Evolutionary conservation across 441 rosid species (phyloP).

Genomic region (Francoa sonchifolia): DNA sequence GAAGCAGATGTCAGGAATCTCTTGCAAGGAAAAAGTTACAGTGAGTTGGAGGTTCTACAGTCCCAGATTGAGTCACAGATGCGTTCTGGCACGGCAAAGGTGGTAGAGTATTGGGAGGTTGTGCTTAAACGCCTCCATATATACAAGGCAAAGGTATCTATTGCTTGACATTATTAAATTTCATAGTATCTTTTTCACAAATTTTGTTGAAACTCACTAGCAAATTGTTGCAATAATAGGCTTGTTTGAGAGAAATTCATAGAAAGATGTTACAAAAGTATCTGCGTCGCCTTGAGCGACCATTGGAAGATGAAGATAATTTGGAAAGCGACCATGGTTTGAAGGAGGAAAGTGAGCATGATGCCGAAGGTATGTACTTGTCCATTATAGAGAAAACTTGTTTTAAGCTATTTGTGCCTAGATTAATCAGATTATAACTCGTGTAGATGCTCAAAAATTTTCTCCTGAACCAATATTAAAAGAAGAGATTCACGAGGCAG

Average conservation of each 20-base stretch:
- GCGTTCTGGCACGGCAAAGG: conserved; percentile 84
- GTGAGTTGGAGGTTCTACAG: conserved; percentile 53
- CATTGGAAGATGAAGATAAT: conserved; percentile 34
- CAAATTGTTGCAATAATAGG: conserved; percentile 34
- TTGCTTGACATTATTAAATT: conserved; percentile 4
- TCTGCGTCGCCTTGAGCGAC: conserved; percentile 69
- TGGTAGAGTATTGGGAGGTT: conserved; percentile 95
- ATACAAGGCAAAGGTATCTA: conserved; percentile 75
- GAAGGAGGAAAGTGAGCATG: conserved; percentile 33
- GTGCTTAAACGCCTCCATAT: conserved; percentile 74
- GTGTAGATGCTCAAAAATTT: conserved; percentile 38
- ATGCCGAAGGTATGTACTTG: conserved; percentile 21
- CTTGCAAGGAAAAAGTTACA: conserved; percentile 65
- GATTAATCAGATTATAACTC: conserved; percentile 5
- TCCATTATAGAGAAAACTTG: conserved; percentile 1
- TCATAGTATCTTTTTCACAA: conserved; percentile 1
- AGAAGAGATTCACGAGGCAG: conserved; percentile 45
- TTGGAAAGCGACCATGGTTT: conserved; percentile 24
- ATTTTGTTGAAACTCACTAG: conserved; percentile 10
- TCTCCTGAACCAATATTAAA: conserved; percentile 48
- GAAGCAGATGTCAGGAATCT: conserved; percentile 67
- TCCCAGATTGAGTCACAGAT: conserved; percentile 63
- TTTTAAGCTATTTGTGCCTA: conserved; percentile 4
- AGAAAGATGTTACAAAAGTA: conserved; percentile 67
- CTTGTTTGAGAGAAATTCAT: conserved; percentile 85